A percentile compares a stretch with the other conserved stretches of the same genome.
Evolutionary conservation across 2,329 filamentous ascomycete genomes (phyloP).

Genomic region (Esteya vermicola): DNA sequence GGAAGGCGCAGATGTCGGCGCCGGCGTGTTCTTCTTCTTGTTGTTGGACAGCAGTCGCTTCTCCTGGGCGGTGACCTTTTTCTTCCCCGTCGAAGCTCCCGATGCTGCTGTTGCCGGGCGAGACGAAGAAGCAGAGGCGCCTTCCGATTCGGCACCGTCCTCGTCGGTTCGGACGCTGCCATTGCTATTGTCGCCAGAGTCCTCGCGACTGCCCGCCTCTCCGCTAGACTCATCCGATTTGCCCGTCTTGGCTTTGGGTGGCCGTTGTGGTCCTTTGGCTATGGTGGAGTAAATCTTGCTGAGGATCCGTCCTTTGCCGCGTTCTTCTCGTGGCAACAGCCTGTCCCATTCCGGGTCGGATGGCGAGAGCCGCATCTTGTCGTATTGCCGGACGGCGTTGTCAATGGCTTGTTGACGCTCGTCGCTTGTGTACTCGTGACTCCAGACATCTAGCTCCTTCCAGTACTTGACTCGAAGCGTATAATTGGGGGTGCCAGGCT

Average conservation of each 20-base stretch:
- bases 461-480: conserved; percentile 41
- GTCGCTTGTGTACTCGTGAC: conserved; percentile 39
- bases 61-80: conserved; percentile 40
- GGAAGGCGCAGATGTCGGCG: not conserved
- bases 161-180: conserved; percentile 13
- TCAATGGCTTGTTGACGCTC: conserved; percentile 47
- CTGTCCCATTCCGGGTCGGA: conserved; percentile 47
- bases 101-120: conserved; percentile 24
- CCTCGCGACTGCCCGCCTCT: conserved; percentile 21
- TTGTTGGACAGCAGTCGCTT: conserved; percentile 36
- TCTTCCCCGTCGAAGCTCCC: conserved; percentile 18
- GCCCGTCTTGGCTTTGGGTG: conserved; percentile 34
- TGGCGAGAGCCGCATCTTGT: conserved; percentile 40
- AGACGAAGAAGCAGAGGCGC: not conserved
- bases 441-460: conserved; percentile 52
- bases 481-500: conserved; percentile 35
- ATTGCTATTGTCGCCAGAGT: conserved; percentile 16
- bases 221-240: conserved; percentile 31
- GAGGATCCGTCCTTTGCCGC: conserved; percentile 44
- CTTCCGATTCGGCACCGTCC: conserved; percentile 10
- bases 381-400: conserved; percentile 44
- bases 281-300: conserved; percentile 48
- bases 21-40: conserved; percentile 19
- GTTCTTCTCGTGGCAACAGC: conserved; percentile 41
- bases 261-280: conserved; percentile 32